Base-by-base conservation (phyloP, 140 eudicot species). In the Cichorium intybus region DNA sequence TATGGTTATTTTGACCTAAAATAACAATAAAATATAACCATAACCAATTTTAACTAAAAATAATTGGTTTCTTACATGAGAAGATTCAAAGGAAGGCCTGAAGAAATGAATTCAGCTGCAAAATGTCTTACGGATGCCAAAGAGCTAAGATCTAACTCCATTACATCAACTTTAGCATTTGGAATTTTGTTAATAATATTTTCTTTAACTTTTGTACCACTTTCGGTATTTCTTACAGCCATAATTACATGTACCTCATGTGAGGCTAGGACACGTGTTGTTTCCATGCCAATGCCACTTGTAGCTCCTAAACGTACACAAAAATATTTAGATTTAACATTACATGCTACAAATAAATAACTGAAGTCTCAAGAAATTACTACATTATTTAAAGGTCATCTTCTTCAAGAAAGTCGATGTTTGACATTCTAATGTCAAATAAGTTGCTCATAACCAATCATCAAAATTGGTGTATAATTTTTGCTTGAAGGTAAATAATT, bases 251-350 rank as follows among this genome's bases (percentile, higher is more conserved):
- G 81, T 1, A 79, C 94, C 35, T 84, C 80, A 8, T 68, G 89
- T 64, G 75, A 49, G 0, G 89, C 84, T 18, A 85, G 80, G 10
- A 82, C 86, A 6, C 86, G 89, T 6, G 84, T 45, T 4, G 86
- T 85, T 49, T 82, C 94, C 8, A 33, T 14, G 24, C 94, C 94
- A 21, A 85, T 79, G 7, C 94, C 94, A 68, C 86, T 82, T 37
- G 94, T 51, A 60, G 88, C 88, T 64, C 94, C 94, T 76, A 74
- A 48, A 70, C 16, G 22, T 20, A 57, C 62, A 65, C 46, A 56
- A 65, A 55, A 10, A 18, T 12, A 10, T 29, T 48, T 33, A 56
- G 15, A 54, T 20, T 5, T 10, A 20, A 21, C 15, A 64, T 11
- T 48, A 33, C 3, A 31, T 17, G 33, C 6, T 37, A 22, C 12